Evolutionary conservation across 2,329 filamentous ascomycete genomes (phyloP).

Genomic region (Diaporthe velutina): DNA sequence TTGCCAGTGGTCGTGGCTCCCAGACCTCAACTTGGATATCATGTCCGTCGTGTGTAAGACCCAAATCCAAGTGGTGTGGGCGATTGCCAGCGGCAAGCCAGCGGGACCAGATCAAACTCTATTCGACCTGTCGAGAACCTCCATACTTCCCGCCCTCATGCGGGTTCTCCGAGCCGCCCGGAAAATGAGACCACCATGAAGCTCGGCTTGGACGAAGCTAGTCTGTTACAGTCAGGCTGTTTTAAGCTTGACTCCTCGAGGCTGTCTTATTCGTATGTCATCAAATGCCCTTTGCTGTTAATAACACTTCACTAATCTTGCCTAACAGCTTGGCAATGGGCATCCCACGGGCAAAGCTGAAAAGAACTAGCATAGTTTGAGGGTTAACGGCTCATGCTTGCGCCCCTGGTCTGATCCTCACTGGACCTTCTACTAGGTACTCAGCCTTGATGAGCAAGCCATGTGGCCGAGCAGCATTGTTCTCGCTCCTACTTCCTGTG

Average conservation of each 20-base stretch:
- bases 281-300: background rate
- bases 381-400: constrained; percentile 1
- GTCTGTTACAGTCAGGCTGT: constrained; percentile 3
- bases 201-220: background rate
- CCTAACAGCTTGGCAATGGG: constrained; percentile 6
- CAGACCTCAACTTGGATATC: background rate
- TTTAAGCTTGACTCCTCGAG: background rate
- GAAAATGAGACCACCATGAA: constrained; percentile 1
- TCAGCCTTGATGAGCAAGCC: background rate
- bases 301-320: background rate
- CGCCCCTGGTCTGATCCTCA: background rate
- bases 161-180: constrained; percentile 18
- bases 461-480: background rate
- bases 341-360: constrained; percentile 17
- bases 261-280: background rate
- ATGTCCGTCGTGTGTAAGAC: background rate
- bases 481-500: background rate
- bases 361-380: background rate
- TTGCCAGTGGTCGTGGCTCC: background rate
- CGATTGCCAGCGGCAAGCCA: background rate
- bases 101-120: constrained; percentile 4
- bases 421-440: background rate
- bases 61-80: background rate
- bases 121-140: background rate
- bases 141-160: constrained; percentile 8